Base-by-base conservation (phyloP, 2,329 filamentous ascomycete species). In the Aspergillus novofumigatus region DNA sequence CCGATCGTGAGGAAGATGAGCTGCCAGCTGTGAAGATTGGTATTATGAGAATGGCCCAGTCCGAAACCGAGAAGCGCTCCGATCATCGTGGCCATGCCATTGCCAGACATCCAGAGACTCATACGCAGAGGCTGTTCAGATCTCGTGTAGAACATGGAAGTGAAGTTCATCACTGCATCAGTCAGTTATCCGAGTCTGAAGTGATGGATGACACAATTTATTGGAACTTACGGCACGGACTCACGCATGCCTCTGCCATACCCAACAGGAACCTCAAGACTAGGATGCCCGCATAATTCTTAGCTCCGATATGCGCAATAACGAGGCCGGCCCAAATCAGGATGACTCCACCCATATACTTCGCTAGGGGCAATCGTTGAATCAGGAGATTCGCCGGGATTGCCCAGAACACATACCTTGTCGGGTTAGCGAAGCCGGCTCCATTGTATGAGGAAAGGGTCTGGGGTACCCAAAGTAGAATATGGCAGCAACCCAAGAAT, bases 201-300 rank as follows among this genome's bases (percentile, higher is more conserved):
- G 32, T 17, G 5, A n/a, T 47, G 8, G 21, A 14, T 8, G 10
- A 3, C 11, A 5, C 23, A 23, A 20, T 20, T 8, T 1, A 23
- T 6, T 3, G 11, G 42, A 11, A 54, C 66, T 60, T 59, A 69
- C 67, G 69, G 53, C 67, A 69, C 28, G 69, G 67, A 28, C 67
- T 70, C 4, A 72, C 65, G n/a, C 71, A 65, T n/a, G 69, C 72
- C 60, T 75, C 73, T 9, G 70, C 68, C 51, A 80, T 70, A 25
- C 78, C 78, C 66, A 81, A 72, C 2, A 80, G 69, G 48, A 82
- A 76, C 23, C 80, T 74, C 51, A 80, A 69, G 0, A 77, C 73
- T 1, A 82, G 65, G 5, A 81, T 71, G 9, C 75, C 74, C 1
- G 72, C 72, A 60, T 74, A 78, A 51, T 72, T 73, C 49, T 66